These are phyloP conservation scores for Colletotrichum incanum DNA, from an alignment of 2,329 filamentous ascomycete species.

Conservation along the genomic window DNA sequence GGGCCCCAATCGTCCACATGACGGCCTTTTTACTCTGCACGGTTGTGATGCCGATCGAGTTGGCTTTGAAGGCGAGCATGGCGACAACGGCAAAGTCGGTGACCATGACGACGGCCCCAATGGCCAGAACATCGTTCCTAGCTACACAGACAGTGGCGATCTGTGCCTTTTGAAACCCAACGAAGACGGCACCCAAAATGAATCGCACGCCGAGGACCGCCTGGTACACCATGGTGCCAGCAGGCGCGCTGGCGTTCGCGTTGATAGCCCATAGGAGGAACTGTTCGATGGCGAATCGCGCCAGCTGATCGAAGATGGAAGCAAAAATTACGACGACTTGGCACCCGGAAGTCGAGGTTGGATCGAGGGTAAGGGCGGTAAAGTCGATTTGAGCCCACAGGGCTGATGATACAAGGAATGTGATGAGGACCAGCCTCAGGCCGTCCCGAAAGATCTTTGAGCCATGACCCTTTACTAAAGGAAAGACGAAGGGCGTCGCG, in stretches of 20 bases:
- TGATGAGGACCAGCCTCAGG: conserved; percentile 75
- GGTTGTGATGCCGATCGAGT: conserved; percentile 55
- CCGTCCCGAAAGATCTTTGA: conserved; percentile 68
- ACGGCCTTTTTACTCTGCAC: conserved; percentile 59
- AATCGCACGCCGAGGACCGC: conserved; percentile 64
- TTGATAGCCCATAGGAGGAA: conserved; percentile 68
- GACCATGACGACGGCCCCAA: conserved; percentile 62
- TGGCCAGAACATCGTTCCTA: conserved; percentile 58
- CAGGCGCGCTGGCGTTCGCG: conserved; percentile 54
- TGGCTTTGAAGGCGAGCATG: conserved; percentile 59
- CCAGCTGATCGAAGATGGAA: conserved; percentile 71
- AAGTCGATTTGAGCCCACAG: conserved; percentile 71
- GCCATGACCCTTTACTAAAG: conserved; percentile 63
- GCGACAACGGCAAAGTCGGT: conserved; percentile 63
- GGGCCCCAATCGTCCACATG: conserved; percentile 58
- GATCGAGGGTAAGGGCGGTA: conserved; percentile 63
- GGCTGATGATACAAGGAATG: conserved; percentile 66
- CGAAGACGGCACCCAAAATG: conserved; percentile 68
- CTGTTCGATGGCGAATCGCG: conserved; percentile 68
- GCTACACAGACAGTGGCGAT: conserved; percentile 69
- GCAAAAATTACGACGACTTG: conserved; percentile 68
- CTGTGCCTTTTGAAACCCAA: conserved; percentile 68
- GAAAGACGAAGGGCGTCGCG: conserved; percentile 63
- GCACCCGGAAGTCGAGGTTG: conserved; percentile 61
- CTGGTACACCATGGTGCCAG: conserved; percentile 61